phyloP scores from a whole-genome alignment of 768 basidiomycete genomes.

The Boletus coccyginus region DNA sequence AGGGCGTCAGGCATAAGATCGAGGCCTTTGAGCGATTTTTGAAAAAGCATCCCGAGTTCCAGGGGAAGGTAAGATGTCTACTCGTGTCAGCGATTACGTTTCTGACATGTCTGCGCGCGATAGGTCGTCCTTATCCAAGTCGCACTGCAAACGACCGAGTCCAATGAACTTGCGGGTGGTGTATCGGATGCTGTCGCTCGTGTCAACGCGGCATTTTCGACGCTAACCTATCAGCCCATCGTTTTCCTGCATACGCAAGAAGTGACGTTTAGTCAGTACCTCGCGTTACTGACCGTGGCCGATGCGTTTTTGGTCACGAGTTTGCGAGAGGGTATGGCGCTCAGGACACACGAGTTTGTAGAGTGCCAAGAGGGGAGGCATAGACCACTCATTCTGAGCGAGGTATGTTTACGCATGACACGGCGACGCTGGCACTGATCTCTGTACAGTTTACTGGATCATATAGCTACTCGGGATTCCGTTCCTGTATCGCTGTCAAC shows the following conservation, averaged over 20 bases:
- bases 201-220: conserved; percentile 81
- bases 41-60: conserved; percentile 74
- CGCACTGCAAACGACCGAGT: conserved; percentile 77
- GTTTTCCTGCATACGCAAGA: conserved; percentile 85
- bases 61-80: conserved; percentile 53
- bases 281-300: conserved; percentile 76
- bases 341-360: conserved; percentile 77
- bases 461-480: conserved; percentile 83
- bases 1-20: conserved; percentile 81
- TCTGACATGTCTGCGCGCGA: neutral
- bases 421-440: neutral
- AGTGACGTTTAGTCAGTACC: conserved; percentile 81
- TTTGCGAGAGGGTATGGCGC: conserved; percentile 85
- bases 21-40: conserved; percentile 82
- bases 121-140: conserved; percentile 84
- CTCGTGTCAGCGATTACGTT: neutral
- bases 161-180: conserved; percentile 69
- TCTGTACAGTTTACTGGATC: conserved; percentile 10
- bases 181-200: conserved; percentile 72
- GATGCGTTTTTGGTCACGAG: conserved; percentile 86
- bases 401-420: conserved; percentile 42
- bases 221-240: conserved; percentile 82
- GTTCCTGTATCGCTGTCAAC: conserved; percentile 83
- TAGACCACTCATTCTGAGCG: conserved; percentile 75
- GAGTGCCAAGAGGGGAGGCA: conserved; percentile 74